phyloP scores from a whole-genome alignment of 352 stramenopile genomes.

The Halophytophthora batemanensis region DNA sequence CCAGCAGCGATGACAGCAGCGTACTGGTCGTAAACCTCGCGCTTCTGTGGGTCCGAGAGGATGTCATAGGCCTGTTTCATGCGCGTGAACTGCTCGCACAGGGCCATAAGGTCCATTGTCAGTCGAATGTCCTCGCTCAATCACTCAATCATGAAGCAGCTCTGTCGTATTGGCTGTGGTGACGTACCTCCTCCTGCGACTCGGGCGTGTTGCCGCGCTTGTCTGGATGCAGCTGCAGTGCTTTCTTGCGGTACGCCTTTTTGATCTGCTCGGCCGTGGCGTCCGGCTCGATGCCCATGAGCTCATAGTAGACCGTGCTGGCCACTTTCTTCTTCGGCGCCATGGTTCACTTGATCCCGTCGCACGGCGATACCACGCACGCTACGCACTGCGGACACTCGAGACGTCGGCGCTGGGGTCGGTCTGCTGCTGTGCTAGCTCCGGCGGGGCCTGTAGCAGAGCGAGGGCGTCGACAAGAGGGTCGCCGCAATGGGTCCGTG shows the following conservation, averaged over 20 bases:
- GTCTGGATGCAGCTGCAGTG: conserved; percentile 91
- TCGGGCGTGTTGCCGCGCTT: conserved; percentile 83
- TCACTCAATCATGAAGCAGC: neutral
- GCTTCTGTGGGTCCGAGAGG: conserved; percentile 85
- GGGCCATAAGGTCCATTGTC: conserved; percentile 22
- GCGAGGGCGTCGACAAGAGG: no score
- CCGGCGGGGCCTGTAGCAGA: no score
- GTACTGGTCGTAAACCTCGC: conserved; percentile 78
- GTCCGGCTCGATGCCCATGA: conserved; percentile 72
- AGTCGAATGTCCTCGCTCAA: neutral
- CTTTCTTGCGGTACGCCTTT: conserved; percentile 90
- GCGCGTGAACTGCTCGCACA: conserved; percentile 70
- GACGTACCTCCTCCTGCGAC: conserved; percentile 63
- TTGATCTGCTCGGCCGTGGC: conserved; percentile 87
- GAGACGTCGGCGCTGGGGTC: no score
- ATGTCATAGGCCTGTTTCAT: conserved; percentile 94
- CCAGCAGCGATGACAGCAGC: conserved; percentile 1
- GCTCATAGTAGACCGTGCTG: conserved; percentile 77
- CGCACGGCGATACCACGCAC: no score
- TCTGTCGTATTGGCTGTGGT: neutral
- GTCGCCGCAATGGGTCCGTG: no score
- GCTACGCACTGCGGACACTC: no score
- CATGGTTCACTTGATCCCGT: conserved; percentile 21
- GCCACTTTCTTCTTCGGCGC: conserved; percentile 60
- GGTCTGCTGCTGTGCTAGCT: no score